phyloP scores from a whole-genome alignment of 352 stramenopile species.

The Globisporangium irregulare region DNA sequence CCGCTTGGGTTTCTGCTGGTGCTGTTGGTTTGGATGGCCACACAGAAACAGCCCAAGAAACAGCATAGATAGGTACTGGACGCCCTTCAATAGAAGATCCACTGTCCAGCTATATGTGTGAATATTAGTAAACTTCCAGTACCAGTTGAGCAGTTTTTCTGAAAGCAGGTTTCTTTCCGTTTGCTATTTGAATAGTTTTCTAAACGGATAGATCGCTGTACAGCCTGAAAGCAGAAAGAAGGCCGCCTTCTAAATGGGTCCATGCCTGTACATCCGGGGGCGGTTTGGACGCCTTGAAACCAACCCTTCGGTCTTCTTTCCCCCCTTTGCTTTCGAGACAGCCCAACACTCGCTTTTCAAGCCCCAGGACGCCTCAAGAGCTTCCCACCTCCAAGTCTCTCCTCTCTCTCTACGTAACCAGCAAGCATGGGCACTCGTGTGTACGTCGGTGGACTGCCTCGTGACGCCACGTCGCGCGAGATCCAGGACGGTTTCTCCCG shows the following conservation, averaged over 20 bases:
- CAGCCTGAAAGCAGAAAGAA: background rate
- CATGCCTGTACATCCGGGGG: background rate
- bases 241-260: background rate
- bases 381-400: slow-evolving; percentile 6
- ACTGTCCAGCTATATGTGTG: background rate
- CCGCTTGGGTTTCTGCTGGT: background rate
- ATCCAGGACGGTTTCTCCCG: slow-evolving; percentile 80
- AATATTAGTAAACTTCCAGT: background rate
- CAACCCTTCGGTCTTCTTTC: background rate
- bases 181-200: background rate
- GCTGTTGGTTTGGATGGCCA: slow-evolving; percentile 6
- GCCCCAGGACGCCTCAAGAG: slow-evolving; percentile 18
- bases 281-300: background rate
- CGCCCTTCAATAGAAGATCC: slow-evolving; percentile 5
- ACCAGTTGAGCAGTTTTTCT: background rate
- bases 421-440: slow-evolving; percentile 73
- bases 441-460: slow-evolving; percentile 80
- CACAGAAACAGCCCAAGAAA: background rate
- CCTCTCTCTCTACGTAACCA: background rate
- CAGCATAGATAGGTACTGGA: background rate
- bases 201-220: background rate
- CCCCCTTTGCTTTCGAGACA: background rate
- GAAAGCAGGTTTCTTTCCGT: background rate
- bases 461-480: slow-evolving; percentile 77
- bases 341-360: slow-evolving; percentile 9